Conservation (phyloP, 1,139 yeast genomes). For the Candida gigantensis region DNA sequence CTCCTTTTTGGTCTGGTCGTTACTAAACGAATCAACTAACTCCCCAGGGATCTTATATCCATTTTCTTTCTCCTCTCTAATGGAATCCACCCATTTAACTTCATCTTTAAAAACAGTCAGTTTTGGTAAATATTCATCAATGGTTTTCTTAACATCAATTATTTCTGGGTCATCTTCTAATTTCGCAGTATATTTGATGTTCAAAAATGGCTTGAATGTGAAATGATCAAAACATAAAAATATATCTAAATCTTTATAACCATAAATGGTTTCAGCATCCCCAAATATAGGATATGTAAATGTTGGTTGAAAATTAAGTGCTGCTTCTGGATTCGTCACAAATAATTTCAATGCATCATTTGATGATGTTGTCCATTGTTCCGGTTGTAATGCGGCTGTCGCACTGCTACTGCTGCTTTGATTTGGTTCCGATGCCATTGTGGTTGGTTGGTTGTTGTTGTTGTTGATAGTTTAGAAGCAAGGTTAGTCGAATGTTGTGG, state of each 20-base stretch:
- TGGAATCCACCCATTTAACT: slow-evolving; percentile 59
- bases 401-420: slow-evolving; percentile 2
- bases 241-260: slow-evolving; percentile 67
- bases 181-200: slow-evolving; percentile 56
- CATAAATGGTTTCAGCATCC: slow-evolving; percentile 85
- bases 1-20: slow-evolving; percentile 32
- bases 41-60: slow-evolving; percentile 51
- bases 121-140: slow-evolving; percentile 61
- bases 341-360: slow-evolving; percentile 61
- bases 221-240: slow-evolving; percentile 49
- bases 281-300: slow-evolving; percentile 95
- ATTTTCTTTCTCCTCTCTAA: slow-evolving; percentile 47
- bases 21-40: slow-evolving; percentile 34
- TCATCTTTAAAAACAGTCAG: slow-evolving; percentile 65
- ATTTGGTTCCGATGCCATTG: slow-evolving; percentile 1
- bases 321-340: slow-evolving; percentile 55
- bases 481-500: slow-evolving; percentile 2
- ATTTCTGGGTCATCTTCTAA: slow-evolving; percentile 48
- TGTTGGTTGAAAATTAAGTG: slow-evolving; percentile 61
- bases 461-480: not conserved
- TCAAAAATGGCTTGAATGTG: slow-evolving; percentile 49
- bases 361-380: slow-evolving; percentile 68
- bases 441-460: not conserved
- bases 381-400: slow-evolving; percentile 42
- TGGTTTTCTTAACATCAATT: slow-evolving; percentile 51